Percentiles rank a stretch among this genome's conserved stretches.
Conservation (phyloP, 176 grass and related monocot genomes). For the Triticum monococcum region DNA sequence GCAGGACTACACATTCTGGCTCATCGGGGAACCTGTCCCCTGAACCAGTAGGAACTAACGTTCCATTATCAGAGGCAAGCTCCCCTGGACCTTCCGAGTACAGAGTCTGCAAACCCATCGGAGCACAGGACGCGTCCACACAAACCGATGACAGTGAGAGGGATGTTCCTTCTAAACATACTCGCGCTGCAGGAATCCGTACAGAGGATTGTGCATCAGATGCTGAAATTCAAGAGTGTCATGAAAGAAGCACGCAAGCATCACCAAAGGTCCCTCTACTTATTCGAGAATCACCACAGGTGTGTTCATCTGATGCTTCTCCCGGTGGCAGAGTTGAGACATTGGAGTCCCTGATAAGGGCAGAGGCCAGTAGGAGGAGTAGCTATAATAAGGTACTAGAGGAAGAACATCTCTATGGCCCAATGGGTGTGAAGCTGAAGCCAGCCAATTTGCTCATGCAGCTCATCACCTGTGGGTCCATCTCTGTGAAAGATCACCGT, state of each 20-base stretch:
- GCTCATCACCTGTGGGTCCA: constrained; percentile 82
- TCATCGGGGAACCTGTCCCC: constrained; percentile 56
- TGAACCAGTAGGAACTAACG: constrained; percentile 25
- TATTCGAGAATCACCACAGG: constrained; percentile 45
- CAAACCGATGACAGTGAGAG: constrained; percentile 69
- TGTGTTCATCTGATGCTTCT: constrained; percentile 49
- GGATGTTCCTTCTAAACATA: constrained; percentile 7
- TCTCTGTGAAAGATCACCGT: constrained; percentile 85
- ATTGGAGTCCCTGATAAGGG: constrained; percentile 88
- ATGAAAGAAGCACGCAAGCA: background rate
- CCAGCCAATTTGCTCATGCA: constrained; percentile 88
- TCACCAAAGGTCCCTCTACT: constrained; percentile 33
- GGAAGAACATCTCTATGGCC: constrained; percentile 58
- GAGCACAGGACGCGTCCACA: constrained; percentile 80
- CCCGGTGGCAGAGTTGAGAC: constrained; percentile 67
- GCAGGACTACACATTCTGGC: constrained; percentile 33
- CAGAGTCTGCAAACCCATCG: constrained; percentile 54
- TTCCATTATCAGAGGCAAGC: constrained; percentile 52
- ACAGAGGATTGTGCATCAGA: constrained; percentile 39
- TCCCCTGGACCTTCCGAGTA: constrained; percentile 57
- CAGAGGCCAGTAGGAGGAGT: constrained; percentile 70
- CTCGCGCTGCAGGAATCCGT: constrained; percentile 1
- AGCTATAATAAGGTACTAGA: constrained; percentile 59
- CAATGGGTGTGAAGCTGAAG: constrained; percentile 59
- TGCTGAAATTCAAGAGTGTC: constrained; percentile 39